phyloP scores from a whole-genome alignment of 805 yeast species.

The Isabelozyma pseudorhagii region DNA sequence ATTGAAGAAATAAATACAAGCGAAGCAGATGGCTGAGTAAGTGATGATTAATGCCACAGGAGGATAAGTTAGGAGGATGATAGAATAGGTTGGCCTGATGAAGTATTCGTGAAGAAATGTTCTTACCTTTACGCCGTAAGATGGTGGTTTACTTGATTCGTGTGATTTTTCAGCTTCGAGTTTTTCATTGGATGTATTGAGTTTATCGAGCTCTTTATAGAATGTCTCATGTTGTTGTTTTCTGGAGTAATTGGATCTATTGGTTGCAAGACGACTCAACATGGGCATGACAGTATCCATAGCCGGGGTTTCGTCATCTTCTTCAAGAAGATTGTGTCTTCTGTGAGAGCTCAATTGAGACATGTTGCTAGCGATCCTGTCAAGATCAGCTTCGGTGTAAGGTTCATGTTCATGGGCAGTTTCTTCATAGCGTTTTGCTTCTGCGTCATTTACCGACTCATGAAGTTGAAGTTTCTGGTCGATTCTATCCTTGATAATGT shows the following conservation, averaged over 20 bases:
- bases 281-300: constrained; percentile 41
- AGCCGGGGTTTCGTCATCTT: constrained; percentile 26
- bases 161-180: not conserved
- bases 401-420: constrained; percentile 3
- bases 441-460: constrained; percentile 1
- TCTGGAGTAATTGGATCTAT: constrained; percentile 28
- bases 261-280: constrained; percentile 33
- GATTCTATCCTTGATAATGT: constrained; percentile 1
- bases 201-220: not conserved
- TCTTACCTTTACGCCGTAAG: constrained; percentile 1
- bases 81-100: constrained; percentile 58
- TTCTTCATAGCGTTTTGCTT: constrained; percentile 1
- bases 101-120: constrained; percentile 40
- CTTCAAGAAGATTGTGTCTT: not conserved
- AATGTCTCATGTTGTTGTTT: constrained; percentile 6
- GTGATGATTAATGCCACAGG: constrained; percentile 67
- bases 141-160: constrained; percentile 2
- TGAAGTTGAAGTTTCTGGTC: not conserved
- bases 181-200: not conserved
- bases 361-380: constrained; percentile 30
- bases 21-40: constrained; percentile 71
- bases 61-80: constrained; percentile 63
- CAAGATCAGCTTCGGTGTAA: constrained; percentile 18
- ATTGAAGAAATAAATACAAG: constrained; percentile 68
- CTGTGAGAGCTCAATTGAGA: constrained; percentile 8